Evolutionary conservation across 352 stramenopile genomes (phyloP).

Genomic region (Pythium rhizo-oryzae): DNA sequence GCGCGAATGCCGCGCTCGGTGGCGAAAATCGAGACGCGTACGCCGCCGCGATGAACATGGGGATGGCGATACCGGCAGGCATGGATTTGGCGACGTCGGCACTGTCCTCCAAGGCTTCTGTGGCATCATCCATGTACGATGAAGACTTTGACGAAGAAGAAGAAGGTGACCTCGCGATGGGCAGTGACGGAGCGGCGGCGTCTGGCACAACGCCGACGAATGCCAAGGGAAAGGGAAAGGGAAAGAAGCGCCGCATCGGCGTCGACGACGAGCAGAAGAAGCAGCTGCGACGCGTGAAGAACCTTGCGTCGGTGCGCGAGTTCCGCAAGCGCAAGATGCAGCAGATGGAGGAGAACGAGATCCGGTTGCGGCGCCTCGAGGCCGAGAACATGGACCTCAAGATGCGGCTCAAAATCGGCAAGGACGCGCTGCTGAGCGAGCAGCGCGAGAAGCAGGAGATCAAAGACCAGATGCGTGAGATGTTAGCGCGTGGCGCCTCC

Average conservation of each 20-base stretch:
- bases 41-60: constrained; percentile 17
- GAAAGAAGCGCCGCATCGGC: constrained; percentile 24
- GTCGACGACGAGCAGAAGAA: constrained; percentile 53
- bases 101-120: constrained; percentile 15
- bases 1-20: background rate
- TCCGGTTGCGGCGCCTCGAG: constrained; percentile 59
- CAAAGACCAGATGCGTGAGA: constrained; percentile 80
- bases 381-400: constrained; percentile 81
- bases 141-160: constrained; percentile 33
- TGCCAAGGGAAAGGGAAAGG: constrained; percentile 7
- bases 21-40: background rate
- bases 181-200: background rate
- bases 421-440: constrained; percentile 73
- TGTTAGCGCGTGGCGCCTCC: constrained; percentile 68
- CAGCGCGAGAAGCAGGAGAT: constrained; percentile 78
- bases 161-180: constrained; percentile 9
- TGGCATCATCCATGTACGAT: constrained; percentile 21
- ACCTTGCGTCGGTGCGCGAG: constrained; percentile 71
- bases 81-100: background rate
- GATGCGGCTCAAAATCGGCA: constrained; percentile 82
- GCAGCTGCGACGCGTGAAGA: constrained; percentile 69
- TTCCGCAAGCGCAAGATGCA: constrained; percentile 81
- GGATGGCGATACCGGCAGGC: background rate
- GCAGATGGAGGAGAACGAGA: constrained; percentile 73
- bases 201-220: background rate